Evolutionary conservation across 139 green algal species (phyloP).

Genomic region (Haematococcus lacustris): DNA sequence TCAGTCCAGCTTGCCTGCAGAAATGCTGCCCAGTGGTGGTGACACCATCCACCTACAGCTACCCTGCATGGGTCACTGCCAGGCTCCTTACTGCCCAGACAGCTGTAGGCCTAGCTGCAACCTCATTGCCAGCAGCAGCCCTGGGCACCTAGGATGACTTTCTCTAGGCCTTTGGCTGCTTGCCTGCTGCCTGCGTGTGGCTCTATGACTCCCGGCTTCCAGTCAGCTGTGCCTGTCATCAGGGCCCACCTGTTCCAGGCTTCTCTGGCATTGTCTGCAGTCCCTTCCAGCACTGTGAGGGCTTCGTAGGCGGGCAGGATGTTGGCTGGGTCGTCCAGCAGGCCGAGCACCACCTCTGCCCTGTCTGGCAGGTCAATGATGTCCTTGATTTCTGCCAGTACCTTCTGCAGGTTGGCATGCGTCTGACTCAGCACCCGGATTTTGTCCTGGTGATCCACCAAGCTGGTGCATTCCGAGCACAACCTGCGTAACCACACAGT

Average conservation of each 20-base stretch:
- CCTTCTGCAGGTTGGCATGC: constrained; percentile 62
- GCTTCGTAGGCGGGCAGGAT: constrained; percentile 45
- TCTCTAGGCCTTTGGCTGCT: no score
- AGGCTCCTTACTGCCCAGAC: not conserved
- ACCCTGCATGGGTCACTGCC: not conserved
- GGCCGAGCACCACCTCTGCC: constrained; percentile 29
- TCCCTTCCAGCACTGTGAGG: constrained; percentile 59
- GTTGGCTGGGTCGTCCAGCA: constrained; percentile 25
- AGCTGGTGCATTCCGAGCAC: constrained; percentile 59
- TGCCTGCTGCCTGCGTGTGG: not conserved
- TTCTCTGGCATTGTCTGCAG: constrained; percentile 53
- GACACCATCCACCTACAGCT: no score
- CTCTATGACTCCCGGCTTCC: not conserved
- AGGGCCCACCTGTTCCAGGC: constrained; percentile 29
- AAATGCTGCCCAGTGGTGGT: no score
- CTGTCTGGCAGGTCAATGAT: constrained; percentile 50
- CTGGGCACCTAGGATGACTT: no score
- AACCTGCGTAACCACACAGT: constrained; percentile 26
- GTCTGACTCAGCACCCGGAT: constrained; percentile 61
- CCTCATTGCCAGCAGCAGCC: no score
- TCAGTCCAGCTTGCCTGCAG: no score
- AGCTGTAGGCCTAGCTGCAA: not conserved
- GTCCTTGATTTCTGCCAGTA: constrained; percentile 45
- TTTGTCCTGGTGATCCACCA: constrained; percentile 73
- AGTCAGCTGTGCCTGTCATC: not conserved